Base-by-base conservation (phyloP, 2,329 filamentous ascomycete species). In the Scopulariopsis brevicaulis region DNA sequence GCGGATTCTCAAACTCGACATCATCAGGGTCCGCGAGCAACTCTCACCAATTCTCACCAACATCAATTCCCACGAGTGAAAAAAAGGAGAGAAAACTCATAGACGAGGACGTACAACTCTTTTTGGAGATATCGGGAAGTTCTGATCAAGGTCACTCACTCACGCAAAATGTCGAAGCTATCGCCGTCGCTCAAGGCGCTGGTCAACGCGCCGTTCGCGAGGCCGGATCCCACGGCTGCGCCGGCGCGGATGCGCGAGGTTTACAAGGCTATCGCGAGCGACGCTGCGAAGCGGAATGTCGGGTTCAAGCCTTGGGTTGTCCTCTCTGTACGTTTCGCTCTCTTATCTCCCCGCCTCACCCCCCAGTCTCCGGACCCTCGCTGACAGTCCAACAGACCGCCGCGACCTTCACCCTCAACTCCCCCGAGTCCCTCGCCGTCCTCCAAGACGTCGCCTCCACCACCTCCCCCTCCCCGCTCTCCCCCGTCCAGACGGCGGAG, bases 361-460 rank as follows among this genome's bases (percentile, higher is more conserved):
- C 22, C 6, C 37, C 18, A 20, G 22, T 35, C 34, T 2, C 18
- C 11, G 18, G 11, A 46, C 5, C n/a, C 14, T 48, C n/a, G 18
- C 14, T 6, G n/a, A 24, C 24, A 18, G 18, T 11, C 1, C 12
- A 14, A 10, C 35, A 90, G 85, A 87, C 89, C 1, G 90, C 89
- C 35, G 85, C 89, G 20, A 90, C 89, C 1, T 89, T 93, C 74
- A 94, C 90, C 1, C 83, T 94, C 76, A 94, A 95, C 74, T 91
- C 89, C 1, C 89, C 89, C 25, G 86, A 88, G 59, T 87, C 88
- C 3, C 81, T 93, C 63, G 73, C 81, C 4, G 71, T 79, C 24
- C 79, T 92, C 14, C 85, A 84, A 71, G 66, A 77, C 58, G 70
- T 81, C 35, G 78, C 79, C 12, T 70, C 74, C 62, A 40, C 62